Percentiles rank a stretch among this genome's conserved stretches.
Conservation (phyloP, 2,329 filamentous ascomycete genomes). For the Colletotrichum destructivum region DNA sequence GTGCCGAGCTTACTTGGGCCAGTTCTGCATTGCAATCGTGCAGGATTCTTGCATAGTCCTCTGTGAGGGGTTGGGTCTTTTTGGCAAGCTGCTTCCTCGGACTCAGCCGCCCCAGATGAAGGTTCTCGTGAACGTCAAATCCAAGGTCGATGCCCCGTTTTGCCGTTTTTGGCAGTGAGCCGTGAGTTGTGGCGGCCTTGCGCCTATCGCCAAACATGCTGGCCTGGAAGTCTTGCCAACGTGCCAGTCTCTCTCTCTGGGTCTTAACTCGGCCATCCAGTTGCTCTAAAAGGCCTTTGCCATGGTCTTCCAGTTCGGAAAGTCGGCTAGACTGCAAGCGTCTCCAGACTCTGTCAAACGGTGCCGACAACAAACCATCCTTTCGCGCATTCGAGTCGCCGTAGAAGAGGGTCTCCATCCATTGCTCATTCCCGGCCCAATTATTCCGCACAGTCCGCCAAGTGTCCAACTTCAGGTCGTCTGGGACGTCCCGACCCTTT, state of each 20-base stretch:
- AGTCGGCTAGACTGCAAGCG: conserved; percentile 73
- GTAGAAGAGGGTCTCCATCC: conserved; percentile 79
- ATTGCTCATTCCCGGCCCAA: conserved; percentile 84
- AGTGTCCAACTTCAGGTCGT: conserved; percentile 64
- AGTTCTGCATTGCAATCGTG: conserved; percentile 60
- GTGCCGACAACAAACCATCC: conserved; percentile 75
- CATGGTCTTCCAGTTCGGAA: conserved; percentile 68
- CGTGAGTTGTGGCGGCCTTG: conserved; percentile 46
- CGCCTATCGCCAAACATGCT: conserved; percentile 56
- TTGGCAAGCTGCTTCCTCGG: conserved; percentile 47
- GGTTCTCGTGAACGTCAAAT: conserved; percentile 66
- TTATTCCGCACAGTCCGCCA: conserved; percentile 77
- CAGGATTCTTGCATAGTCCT: conserved; percentile 63
- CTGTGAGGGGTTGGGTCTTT: conserved; percentile 48
- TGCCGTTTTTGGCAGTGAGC: conserved; percentile 45
- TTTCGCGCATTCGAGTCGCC: conserved; percentile 72
- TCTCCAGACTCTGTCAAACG: conserved; percentile 81
- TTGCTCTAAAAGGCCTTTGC: conserved; percentile 75
- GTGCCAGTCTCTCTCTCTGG: conserved; percentile 78
- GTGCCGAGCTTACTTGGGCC: conserved; percentile 45
- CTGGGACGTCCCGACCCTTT: conserved; percentile 50
- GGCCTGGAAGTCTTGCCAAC: conserved; percentile 80
- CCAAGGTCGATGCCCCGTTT: conserved; percentile 66
- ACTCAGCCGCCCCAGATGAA: conserved; percentile 59
- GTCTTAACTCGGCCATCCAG: conserved; percentile 77